Evolutionary conservation across 208 protist genomes (phyloP).

Genomic region (Leishmania tropica): DNA sequence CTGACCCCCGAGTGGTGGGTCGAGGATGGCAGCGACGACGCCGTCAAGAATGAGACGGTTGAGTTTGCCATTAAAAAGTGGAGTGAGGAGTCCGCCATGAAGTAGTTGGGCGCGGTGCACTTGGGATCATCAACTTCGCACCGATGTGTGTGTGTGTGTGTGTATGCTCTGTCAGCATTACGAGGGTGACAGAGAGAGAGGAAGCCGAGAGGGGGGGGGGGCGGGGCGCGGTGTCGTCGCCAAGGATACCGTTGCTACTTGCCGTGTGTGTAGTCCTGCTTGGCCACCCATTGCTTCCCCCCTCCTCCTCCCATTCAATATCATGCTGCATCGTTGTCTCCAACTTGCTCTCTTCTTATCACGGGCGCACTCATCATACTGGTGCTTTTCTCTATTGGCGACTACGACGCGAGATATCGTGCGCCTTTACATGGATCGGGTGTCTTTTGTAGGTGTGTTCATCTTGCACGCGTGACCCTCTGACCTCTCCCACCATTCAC

Average conservation of each 20-base stretch:
- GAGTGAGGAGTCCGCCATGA: constrained; percentile 32
- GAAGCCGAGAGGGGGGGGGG: background rate
- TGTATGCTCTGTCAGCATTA: background rate
- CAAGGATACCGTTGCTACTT: background rate
- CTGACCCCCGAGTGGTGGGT: constrained; percentile 45
- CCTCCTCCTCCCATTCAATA: background rate
- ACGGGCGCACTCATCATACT: background rate
- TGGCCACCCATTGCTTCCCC: background rate
- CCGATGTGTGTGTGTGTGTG: background rate
- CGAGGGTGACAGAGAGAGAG: background rate
- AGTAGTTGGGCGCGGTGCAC: constrained; percentile 19
- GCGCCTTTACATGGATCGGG: background rate
- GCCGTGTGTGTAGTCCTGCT: background rate
- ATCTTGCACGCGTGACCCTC: no score
- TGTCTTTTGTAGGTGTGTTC: background rate
- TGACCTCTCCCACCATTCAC: background rate
- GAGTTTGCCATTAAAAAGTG: constrained; percentile 56
- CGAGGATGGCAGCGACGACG: constrained; percentile 22
- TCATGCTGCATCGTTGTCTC: background rate
- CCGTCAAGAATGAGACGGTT: constrained; percentile 56
- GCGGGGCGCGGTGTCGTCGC: background rate
- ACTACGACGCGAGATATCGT: background rate
- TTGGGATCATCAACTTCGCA: background rate
- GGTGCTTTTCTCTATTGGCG: background rate
- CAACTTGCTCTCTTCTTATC: background rate